Percentiles rank a stretch among this genome's conserved stretches.
Conservation (phyloP, 495 filamentous ascomycete genomes). For the Aspergillus saccharolyticus region DNA sequence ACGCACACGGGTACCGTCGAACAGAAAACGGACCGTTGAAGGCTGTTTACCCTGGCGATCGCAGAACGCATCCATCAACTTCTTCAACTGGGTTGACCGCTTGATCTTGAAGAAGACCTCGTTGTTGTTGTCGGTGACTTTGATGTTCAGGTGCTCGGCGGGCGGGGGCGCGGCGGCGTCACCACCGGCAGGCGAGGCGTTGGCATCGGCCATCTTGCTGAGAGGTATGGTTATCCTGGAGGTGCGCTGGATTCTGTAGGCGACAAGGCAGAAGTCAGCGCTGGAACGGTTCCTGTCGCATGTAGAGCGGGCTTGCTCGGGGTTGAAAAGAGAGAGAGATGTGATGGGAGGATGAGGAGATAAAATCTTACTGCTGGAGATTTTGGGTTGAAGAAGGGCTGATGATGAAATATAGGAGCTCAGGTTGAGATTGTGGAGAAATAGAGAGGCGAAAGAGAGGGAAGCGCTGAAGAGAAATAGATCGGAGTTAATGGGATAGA, state of each 20-base stretch:
- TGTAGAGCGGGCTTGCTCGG: background rate
- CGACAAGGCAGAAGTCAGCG: slow-evolving; percentile 8
- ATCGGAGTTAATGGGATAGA: slow-evolving; percentile 6
- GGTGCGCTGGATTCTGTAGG: no score
- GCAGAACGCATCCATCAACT: slow-evolving; percentile 98
- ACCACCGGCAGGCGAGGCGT: slow-evolving; percentile 24
- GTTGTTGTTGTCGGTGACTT: slow-evolving; percentile 99
- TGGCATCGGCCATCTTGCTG: slow-evolving; percentile 45
- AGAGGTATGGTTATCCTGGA: slow-evolving; percentile 1
- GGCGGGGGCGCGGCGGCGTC: slow-evolving; percentile 53
- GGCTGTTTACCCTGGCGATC: slow-evolving; percentile 87
- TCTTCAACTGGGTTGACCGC: slow-evolving; percentile 89
- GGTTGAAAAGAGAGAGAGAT: background rate
- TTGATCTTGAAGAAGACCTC: slow-evolving; percentile 99
- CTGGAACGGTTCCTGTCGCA: slow-evolving; percentile 8
- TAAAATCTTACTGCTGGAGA: background rate
- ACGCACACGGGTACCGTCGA: slow-evolving; percentile 88
- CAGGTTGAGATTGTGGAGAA: background rate
- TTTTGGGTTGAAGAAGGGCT: background rate
- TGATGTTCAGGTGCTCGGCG: slow-evolving; percentile 94
- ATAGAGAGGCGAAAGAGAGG: slow-evolving; percentile 6
- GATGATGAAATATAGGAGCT: background rate
- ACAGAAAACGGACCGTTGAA: slow-evolving; percentile 86
- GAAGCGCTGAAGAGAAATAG: slow-evolving; percentile 12
- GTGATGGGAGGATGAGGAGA: background rate